phyloP scores from a whole-genome alignment of 1,139 yeast genomes.

The Wickerhamiella infanticola region DNA sequence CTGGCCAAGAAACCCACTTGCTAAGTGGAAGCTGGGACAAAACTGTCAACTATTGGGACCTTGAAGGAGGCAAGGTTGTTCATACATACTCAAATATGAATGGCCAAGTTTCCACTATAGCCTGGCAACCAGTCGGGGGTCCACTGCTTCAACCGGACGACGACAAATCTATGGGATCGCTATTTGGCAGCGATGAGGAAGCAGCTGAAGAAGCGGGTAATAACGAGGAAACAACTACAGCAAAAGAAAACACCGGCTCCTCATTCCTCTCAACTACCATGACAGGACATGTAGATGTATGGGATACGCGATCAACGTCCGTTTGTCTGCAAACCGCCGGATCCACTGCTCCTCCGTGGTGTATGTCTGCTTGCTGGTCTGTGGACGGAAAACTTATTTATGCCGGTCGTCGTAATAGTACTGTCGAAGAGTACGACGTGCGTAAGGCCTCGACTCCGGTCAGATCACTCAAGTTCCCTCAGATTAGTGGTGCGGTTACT shows the following conservation, averaged over 20 bases:
- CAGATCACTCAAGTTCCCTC: constrained; percentile 57
- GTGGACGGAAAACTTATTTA: constrained; percentile 62
- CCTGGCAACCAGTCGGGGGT: constrained; percentile 64
- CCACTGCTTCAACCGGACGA: constrained; percentile 26
- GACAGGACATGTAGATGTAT: constrained; percentile 67
- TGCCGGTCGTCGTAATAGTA: constrained; percentile 80
- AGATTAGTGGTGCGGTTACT: constrained; percentile 84
- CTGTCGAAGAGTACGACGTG: constrained; percentile 72
- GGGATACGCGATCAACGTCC: constrained; percentile 54
- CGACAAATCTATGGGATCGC: constrained; percentile 59
- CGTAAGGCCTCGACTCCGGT: constrained; percentile 43
- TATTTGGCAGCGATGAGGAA: constrained; percentile 65
- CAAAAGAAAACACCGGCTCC: constrained; percentile 17
- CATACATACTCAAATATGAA: constrained; percentile 8
- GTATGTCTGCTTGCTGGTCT: constrained; percentile 88
- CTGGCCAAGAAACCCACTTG: constrained; percentile 42
- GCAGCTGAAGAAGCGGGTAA: constrained; percentile 21
- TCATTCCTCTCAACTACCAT: constrained; percentile 68
- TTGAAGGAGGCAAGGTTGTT: constrained; percentile 50
- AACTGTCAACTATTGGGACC: constrained; percentile 58
- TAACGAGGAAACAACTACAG: constrained; percentile 4
- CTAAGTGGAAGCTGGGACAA: constrained; percentile 90
- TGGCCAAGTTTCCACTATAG: constrained; percentile 69
- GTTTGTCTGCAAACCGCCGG: constrained; percentile 44
- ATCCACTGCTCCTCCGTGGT: constrained; percentile 79